A percentile compares a stretch with the other conserved stretches of the same genome.
Conservation (phyloP, 129 eudicot species). For the Helichrysum umbraculigerum region DNA sequence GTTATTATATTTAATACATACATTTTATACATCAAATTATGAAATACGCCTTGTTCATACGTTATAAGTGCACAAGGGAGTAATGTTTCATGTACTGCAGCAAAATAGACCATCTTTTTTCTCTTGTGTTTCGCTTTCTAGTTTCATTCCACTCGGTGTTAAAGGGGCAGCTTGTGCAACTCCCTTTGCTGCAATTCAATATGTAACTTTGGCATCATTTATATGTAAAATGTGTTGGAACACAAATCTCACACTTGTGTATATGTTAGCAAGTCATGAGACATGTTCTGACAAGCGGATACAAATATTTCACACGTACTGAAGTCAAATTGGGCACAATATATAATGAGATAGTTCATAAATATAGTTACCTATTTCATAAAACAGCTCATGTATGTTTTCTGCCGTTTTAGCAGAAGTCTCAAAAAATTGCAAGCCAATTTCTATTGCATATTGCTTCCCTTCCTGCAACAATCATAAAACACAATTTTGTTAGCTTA, state of each 20-base stretch:
- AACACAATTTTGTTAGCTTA: background rate
- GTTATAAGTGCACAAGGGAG: background rate
- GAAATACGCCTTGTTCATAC: background rate
- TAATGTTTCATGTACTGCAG: slow-evolving; percentile 38
- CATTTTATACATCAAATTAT: background rate
- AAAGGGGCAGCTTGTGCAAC: slow-evolving; percentile 36
- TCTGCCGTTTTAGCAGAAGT: slow-evolving; percentile 62
- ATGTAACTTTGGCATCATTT: background rate
- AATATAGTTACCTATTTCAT: slow-evolving; percentile 45
- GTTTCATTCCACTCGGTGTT: slow-evolving; percentile 36
- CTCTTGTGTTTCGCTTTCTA: slow-evolving; percentile 33
- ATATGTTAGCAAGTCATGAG: background rate
- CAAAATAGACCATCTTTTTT: slow-evolving; percentile 36
- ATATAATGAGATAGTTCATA: background rate
- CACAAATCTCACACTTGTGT: background rate
- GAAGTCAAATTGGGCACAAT: background rate
- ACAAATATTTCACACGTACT: background rate
- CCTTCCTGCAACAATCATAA: slow-evolving; percentile 44
- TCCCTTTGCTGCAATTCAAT: slow-evolving; percentile 44
- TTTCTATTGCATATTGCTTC: slow-evolving; percentile 50
- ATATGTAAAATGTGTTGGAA: background rate
- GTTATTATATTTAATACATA: background rate
- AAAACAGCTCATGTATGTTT: slow-evolving; percentile 57
- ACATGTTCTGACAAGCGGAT: background rate
- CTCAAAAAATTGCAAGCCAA: slow-evolving; percentile 46